Percentiles rank a stretch among this genome's conserved stretches.
phyloP scores from a whole-genome alignment of 139 green algal genomes.

The Chlorella sp. region DNA sequence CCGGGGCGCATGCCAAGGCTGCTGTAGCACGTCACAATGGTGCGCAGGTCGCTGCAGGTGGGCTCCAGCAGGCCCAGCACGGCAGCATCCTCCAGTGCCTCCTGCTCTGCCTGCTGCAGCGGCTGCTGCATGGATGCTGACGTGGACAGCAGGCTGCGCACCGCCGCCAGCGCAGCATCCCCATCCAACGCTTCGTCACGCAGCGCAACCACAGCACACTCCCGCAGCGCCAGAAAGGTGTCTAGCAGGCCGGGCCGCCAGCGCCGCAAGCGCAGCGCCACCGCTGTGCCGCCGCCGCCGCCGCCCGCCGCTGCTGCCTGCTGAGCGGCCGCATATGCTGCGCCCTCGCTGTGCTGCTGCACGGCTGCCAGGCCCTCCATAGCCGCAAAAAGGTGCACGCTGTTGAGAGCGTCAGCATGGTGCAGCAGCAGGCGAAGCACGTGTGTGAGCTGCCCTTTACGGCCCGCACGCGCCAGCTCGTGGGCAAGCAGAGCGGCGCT shows the following conservation, averaged over 20 bases:
- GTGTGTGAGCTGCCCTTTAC: background rate
- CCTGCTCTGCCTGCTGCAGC: background rate
- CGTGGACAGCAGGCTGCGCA: background rate
- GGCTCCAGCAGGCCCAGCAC: background rate
- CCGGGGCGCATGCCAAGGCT: background rate
- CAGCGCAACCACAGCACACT: background rate
- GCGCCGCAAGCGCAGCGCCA: no score
- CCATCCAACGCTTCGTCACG: background rate
- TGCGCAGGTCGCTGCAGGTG: background rate
- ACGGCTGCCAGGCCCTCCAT: background rate
- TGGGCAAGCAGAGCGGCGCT: background rate
- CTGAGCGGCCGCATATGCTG: no score
- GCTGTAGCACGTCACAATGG: background rate
- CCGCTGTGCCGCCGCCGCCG: no score
- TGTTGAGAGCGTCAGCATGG: background rate
- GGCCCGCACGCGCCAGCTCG: background rate
- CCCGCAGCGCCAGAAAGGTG: background rate
- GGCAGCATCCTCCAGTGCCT: background rate
- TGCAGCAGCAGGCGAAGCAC: constrained; percentile 4
- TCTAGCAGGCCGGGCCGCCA: background rate
- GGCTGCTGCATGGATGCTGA: background rate
- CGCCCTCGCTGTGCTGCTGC: background rate
- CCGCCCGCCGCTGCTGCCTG: background rate
- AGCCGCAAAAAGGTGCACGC: background rate
- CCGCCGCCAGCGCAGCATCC: background rate